Percentiles rank a stretch among this genome's conserved stretches.
phyloP scores from a whole-genome alignment of 2,329 filamentous ascomycete species.

The Alternaria infectoria region DNA sequence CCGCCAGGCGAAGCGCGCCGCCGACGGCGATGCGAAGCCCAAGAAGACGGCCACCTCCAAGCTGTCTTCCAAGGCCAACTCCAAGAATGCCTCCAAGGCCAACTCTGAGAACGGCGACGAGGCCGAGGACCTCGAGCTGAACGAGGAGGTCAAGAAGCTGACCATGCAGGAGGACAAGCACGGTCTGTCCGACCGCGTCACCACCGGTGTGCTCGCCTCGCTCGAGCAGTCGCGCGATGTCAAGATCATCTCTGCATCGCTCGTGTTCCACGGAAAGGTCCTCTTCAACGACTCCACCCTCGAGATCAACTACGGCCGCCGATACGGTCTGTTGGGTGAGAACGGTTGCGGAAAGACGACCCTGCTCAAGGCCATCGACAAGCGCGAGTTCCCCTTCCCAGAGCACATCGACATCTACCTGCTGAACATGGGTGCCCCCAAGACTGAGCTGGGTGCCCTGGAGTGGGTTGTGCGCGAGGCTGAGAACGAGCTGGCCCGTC shows the following conservation, averaged over 20 bases:
- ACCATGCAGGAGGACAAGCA: constrained; percentile 94
- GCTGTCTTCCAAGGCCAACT: constrained; percentile 71
- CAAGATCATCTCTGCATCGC: constrained; percentile 90
- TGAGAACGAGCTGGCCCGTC: constrained; percentile 86
- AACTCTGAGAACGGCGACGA: constrained; percentile 74
- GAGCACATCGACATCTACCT: constrained; percentile 98
- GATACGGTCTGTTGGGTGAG: constrained; percentile 95
- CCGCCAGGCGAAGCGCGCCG: constrained; percentile 69
- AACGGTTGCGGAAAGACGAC: constrained; percentile 99
- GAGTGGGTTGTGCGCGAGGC: constrained; percentile 98
- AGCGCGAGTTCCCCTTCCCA: constrained; percentile 93
- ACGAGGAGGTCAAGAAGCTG: constrained; percentile 84
- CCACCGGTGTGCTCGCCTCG: constrained; percentile 93
- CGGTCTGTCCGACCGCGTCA: constrained; percentile 95
- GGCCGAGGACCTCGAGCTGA: constrained; percentile 68
- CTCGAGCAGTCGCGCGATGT: constrained; percentile 86
- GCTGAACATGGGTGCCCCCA: constrained; percentile 93
- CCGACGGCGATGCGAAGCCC: constrained; percentile 68
- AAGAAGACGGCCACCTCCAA: constrained; percentile 77
- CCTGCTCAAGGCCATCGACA: constrained; percentile 91
- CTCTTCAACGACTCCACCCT: constrained; percentile 92
- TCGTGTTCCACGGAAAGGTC: constrained; percentile 98
- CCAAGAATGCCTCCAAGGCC: constrained; percentile 67
- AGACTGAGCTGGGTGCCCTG: constrained; percentile 84
- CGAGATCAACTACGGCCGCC: constrained; percentile 89